Conservation (phyloP, 148 eudicot genomes). For the Rhododendron williamsianum region DNA sequence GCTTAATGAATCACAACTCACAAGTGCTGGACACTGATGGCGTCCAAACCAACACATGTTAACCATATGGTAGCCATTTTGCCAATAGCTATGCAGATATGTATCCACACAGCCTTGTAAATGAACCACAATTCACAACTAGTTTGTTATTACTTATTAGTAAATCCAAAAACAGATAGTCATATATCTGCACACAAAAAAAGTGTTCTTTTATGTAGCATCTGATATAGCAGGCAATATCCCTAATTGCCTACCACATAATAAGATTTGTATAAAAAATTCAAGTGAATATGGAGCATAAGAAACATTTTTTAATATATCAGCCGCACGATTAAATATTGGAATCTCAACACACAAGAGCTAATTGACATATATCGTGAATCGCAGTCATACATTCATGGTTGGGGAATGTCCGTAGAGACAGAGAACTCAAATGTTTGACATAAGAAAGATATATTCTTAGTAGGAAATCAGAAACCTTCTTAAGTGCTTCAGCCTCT, state of each 20-base stretch:
- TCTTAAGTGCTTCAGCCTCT: slow-evolving; percentile 97
- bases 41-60: background rate
- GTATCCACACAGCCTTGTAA: background rate
- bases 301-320: background rate
- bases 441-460: background rate
- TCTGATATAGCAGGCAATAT: background rate
- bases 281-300: background rate
- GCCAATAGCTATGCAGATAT: background rate
- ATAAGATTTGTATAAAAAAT: background rate
- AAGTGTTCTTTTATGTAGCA: too few relatives aligned
- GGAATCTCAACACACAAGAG: background rate
- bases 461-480: slow-evolving; percentile 33
- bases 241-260: too few relatives aligned
- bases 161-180: background rate
- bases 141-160: background rate
- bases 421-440: background rate
- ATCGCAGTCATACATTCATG: background rate
- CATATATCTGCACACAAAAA: background rate
- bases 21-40: background rate
- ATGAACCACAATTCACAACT: background rate
- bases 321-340: background rate
- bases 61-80: background rate
- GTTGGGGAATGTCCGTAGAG: background rate
- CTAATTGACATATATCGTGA: background rate
- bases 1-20: background rate